Conservation (phyloP, 2,329 filamentous ascomycete species). For the Aspergillus sojae region DNA sequence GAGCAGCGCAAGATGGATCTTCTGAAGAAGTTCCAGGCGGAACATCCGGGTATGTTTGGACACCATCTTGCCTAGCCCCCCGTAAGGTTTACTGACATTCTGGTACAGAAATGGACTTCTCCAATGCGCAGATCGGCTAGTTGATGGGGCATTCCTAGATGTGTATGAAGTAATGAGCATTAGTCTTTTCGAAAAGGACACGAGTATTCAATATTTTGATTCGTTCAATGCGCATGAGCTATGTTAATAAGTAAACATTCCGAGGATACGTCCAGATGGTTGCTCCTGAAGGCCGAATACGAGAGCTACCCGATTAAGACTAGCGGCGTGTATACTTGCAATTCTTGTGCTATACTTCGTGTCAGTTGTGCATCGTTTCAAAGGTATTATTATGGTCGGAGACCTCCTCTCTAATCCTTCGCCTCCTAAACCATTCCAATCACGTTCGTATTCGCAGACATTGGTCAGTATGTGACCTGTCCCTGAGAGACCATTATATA, state of each 20-base stretch:
- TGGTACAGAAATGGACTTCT: slow-evolving; percentile 66
- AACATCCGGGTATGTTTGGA: slow-evolving; percentile 59
- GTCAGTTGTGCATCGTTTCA: not conserved
- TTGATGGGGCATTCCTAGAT: not conserved
- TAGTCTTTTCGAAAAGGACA: not conserved
- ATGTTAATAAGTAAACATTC: not conserved
- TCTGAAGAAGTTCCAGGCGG: slow-evolving; percentile 85
- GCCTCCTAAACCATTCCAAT: not conserved
- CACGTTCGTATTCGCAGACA: not conserved
- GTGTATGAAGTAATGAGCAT: slow-evolving; percentile 28
- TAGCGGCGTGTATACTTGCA: slow-evolving; percentile 11
- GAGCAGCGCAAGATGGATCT: slow-evolving; percentile 95
- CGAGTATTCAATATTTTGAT: not conserved
- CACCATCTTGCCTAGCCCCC: slow-evolving; percentile 1
- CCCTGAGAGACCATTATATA: not conserved
- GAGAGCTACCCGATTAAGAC: slow-evolving; percentile 22
- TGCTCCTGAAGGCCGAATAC: slow-evolving; percentile 17
- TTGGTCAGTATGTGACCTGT: not conserved
- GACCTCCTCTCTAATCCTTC: not conserved
- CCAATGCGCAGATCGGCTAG: slow-evolving; percentile 63
- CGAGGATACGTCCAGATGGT: not conserved
- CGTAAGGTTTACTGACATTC: slow-evolving; percentile 6
- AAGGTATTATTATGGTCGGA: not conserved
- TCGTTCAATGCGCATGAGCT: not conserved
- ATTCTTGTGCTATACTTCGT: not conserved